phyloP scores from a whole-genome alignment of 2,329 filamentous ascomycete species.

The Stachybotrys echinatus region DNA sequence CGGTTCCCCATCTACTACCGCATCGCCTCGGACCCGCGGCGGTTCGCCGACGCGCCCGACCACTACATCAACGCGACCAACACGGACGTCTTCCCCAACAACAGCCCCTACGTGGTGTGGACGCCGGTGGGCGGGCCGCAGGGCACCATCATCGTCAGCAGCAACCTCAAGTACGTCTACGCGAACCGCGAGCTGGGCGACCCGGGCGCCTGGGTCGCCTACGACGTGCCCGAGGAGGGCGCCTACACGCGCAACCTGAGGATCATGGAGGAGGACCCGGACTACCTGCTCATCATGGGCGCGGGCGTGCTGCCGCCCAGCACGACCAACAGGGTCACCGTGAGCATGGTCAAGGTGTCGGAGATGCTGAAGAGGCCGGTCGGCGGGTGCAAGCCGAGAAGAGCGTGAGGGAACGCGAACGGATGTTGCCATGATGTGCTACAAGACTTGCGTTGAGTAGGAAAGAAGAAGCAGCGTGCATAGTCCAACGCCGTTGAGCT shows the following conservation, averaged over 20 bases:
- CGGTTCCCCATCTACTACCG: constrained; percentile 50
- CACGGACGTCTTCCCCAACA: constrained; percentile 13
- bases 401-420: too few relatives aligned
- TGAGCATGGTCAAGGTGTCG: constrained; percentile 26
- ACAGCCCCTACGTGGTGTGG: constrained; percentile 36
- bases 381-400: neutral
- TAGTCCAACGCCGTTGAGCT: too few relatives aligned
- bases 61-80: constrained; percentile 14
- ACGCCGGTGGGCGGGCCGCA: constrained; percentile 29
- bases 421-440: too few relatives aligned
- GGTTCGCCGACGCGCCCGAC: constrained; percentile 22
- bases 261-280: constrained; percentile 26
- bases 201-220: constrained; percentile 29
- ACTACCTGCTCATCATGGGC: constrained; percentile 36
- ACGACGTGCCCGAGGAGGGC: constrained; percentile 24
- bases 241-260: constrained; percentile 32
- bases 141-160: constrained; percentile 36
- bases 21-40: constrained; percentile 24
- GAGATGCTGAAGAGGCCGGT: constrained; percentile 15
- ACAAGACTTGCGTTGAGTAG: too few relatives aligned
- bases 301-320: constrained; percentile 40
- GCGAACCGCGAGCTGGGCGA: constrained; percentile 35
- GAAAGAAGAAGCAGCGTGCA: too few relatives aligned
- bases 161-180: constrained; percentile 31
- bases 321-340: constrained; percentile 36